Base-by-base conservation (phyloP, 768 basidiomycete genomes). In the Terana coerulea region DNA sequence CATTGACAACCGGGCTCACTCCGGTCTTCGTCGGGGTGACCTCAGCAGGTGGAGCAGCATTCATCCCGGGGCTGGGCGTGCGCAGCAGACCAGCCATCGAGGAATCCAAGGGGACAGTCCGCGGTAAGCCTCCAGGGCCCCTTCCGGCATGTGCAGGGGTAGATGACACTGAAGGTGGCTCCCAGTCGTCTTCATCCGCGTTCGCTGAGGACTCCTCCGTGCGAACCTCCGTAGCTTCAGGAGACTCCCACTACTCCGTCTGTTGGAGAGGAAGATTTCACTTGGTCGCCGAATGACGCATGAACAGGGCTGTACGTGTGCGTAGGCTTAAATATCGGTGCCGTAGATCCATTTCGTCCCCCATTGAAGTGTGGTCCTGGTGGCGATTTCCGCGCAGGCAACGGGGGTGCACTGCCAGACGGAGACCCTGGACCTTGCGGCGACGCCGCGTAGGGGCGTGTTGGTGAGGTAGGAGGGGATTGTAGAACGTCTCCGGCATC, bases 21-120 rank as follows among this genome's bases (percentile, higher is more conserved):
- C 34, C 30, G n/a, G 52, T 42, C 14, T 41, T 26, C 24, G 21
- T 11, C 21, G 29, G 31, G 8, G 39, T 25, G 12, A 49, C 25
- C 3, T 33, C 42, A 36, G 34, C 24, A 21, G 48, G 21, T 5
- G 49, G 12, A 12, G 30, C 22, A 10, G 34, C 19, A 8, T 24
- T 15, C 47, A 29, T 36, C n/a, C 3, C 37, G 5, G 49, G 35
- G 25, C 30, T 44, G 8, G 21, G 25, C 15, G 52, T 22, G 19
- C 48, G 50, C 19, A 44, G 45, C 15, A 19, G 46, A 8, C 48
- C 56, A 17, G 59, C 54, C 49, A 64, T 69, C 17, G 66, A 61
- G 15, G 73, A 46, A 22, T 40, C 53, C 22, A 83, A 72, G 5
- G 78, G 74, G 0, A 80, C 69, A 0, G 83, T 83, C 14, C 81